Conservation (phyloP, 768 basidiomycete genomes). For the Jaapia argillacea region DNA sequence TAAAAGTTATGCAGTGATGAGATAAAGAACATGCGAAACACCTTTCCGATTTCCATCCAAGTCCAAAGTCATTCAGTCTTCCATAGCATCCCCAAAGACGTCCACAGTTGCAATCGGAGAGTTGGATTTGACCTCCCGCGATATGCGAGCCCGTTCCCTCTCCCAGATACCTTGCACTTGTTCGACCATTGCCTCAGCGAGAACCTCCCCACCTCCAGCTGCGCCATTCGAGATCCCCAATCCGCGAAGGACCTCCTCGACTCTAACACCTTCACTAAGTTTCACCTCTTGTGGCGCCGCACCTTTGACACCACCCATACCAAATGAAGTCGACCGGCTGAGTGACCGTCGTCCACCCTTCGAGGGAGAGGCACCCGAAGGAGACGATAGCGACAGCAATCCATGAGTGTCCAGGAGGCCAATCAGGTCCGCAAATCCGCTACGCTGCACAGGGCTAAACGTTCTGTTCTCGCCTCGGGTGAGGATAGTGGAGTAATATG, state of each 20-base stretch:
- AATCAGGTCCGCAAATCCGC: slow-evolving; percentile 67
- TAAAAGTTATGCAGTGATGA: background rate
- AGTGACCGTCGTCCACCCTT: slow-evolving; percentile 43
- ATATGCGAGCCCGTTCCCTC: slow-evolving; percentile 35
- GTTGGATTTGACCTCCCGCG: slow-evolving; percentile 27
- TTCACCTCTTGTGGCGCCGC: slow-evolving; percentile 32
- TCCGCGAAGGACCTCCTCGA: slow-evolving; percentile 63
- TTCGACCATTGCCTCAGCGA: slow-evolving; percentile 34
- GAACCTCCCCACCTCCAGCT: slow-evolving; percentile 10
- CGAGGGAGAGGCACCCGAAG: slow-evolving; percentile 25
- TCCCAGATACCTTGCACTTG: slow-evolving; percentile 45
- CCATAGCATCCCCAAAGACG: slow-evolving; percentile 33
- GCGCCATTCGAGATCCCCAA: slow-evolving; percentile 34
- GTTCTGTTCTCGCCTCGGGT: slow-evolving; percentile 41
- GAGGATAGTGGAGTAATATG: slow-evolving; percentile 54
- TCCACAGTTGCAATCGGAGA: slow-evolving; percentile 8
- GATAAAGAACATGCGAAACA: background rate
- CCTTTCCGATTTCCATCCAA: too few species aligned
- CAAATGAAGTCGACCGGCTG: slow-evolving; percentile 51
- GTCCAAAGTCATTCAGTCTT: slow-evolving; percentile 26
- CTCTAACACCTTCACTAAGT: slow-evolving; percentile 52
- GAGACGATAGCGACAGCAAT: slow-evolving; percentile 35
- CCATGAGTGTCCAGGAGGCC: slow-evolving; percentile 69
- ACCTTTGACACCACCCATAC: slow-evolving; percentile 20
- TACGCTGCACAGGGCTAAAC: slow-evolving; percentile 59